Conservation (phyloP, 202 grass and related monocot species). For the Panicum hallii region DNA sequence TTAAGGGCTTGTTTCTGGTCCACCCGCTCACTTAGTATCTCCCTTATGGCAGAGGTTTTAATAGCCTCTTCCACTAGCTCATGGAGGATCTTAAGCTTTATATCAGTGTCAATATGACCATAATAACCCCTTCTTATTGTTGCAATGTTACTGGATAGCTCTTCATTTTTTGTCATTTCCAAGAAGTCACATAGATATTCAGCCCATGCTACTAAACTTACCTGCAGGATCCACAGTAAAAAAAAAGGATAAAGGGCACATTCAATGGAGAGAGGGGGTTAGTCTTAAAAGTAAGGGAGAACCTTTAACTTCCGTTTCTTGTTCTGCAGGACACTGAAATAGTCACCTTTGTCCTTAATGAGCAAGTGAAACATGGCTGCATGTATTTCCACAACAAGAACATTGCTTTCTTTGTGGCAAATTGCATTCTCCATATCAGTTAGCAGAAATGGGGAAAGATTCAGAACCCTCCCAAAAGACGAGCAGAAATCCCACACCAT, state of each 20-base stretch:
- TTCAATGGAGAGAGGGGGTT: neutral
- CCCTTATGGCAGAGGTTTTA: slow-evolving; percentile 66
- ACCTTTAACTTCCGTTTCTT: slow-evolving; percentile 75
- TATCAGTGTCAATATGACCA: slow-evolving; percentile 69
- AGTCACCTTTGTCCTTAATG: slow-evolving; percentile 74
- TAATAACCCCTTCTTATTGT: slow-evolving; percentile 75
- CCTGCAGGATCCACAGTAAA: slow-evolving; percentile 50
- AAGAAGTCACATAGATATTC: slow-evolving; percentile 85
- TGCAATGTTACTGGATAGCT: slow-evolving; percentile 50
- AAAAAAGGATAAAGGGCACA: slow-evolving; percentile 22
- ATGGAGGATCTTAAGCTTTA: slow-evolving; percentile 69
- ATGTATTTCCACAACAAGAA: slow-evolving; percentile 75
- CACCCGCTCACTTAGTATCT: slow-evolving; percentile 67
- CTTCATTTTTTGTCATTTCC: slow-evolving; percentile 64
- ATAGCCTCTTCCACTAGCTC: slow-evolving; percentile 77
- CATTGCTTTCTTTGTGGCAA: slow-evolving; percentile 87
- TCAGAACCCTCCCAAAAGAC: slow-evolving; percentile 74
- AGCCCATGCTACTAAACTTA: slow-evolving; percentile 68
- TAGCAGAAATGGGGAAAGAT: slow-evolving; percentile 69
- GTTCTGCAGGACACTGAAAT: slow-evolving; percentile 56
- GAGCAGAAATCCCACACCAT: slow-evolving; percentile 85
- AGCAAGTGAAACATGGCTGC: slow-evolving; percentile 67
- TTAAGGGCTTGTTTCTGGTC: slow-evolving; percentile 65
- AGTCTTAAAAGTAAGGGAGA: slow-evolving; percentile 7
- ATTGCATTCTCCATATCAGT: slow-evolving; percentile 87